Conservation (phyloP, 2,329 filamentous ascomycete species). For the Ceratocystis lukuohia region DNA sequence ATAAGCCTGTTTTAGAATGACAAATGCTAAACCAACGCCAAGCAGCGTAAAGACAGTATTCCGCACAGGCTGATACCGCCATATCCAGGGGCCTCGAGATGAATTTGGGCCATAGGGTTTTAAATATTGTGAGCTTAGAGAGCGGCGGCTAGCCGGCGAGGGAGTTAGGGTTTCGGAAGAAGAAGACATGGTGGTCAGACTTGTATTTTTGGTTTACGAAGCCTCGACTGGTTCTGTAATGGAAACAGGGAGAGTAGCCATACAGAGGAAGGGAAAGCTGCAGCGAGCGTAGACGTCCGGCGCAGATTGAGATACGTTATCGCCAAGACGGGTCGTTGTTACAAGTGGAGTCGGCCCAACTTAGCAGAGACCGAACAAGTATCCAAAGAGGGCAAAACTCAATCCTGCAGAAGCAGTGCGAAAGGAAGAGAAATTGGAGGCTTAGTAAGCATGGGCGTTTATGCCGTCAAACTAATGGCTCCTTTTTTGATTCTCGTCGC, state of each 20-base stretch:
- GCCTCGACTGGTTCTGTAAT: not conserved
- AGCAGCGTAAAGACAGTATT: constrained; percentile 23
- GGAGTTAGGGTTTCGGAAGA: not conserved
- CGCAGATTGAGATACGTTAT: too few relatives aligned
- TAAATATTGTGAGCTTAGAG: not conserved
- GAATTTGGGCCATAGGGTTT: not conserved
- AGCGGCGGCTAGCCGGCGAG: not conserved
- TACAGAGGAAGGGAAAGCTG: not conserved
- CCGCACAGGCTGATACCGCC: constrained; percentile 17
- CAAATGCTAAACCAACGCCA: constrained; percentile 28
- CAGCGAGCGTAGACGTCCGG: too few relatives aligned
- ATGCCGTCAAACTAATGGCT: not conserved
- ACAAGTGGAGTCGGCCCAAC: not conserved
- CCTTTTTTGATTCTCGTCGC: not conserved
- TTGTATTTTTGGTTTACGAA: not conserved
- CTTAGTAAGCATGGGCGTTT: not conserved
- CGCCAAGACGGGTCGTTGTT: not conserved
- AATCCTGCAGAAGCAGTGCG: not conserved
- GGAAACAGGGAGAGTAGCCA: not conserved
- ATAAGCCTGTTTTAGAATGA: constrained; percentile 27
- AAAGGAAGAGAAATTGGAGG: not conserved
- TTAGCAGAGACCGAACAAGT: not conserved
- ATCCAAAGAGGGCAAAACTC: not conserved
- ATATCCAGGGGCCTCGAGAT: not conserved
- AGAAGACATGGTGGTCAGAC: not conserved